Evolutionary conservation across 2,329 filamentous ascomycete species (phyloP).

Genomic region (Aspergillus carbonarius): DNA sequence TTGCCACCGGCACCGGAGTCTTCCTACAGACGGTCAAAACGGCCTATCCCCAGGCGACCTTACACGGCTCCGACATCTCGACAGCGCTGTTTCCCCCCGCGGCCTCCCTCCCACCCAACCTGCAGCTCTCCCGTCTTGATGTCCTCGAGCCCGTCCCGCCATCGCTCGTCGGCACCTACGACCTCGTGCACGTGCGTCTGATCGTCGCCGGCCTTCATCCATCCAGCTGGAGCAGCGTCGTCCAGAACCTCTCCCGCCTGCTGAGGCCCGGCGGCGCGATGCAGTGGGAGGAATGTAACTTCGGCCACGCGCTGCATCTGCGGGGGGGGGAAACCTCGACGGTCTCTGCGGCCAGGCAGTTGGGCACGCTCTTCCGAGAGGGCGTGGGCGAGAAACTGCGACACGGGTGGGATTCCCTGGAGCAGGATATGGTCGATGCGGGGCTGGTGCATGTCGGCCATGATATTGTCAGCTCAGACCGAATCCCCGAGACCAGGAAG

Average conservation of each 20-base stretch:
- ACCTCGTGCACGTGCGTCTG: background rate
- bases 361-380: background rate
- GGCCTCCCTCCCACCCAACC: background rate
- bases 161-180: background rate
- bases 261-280: conserved; percentile 15
- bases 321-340: background rate
- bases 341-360: background rate
- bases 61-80: background rate
- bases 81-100: background rate
- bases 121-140: background rate
- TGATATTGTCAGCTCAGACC: background rate
- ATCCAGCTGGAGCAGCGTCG: background rate
- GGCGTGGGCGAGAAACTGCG: background rate
- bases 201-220: background rate
- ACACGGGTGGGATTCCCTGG: background rate
- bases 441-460: background rate
- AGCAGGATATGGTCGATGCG: background rate
- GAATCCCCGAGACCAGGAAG: background rate
- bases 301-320: background rate
- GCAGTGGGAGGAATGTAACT: conserved; percentile 19
- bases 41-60: background rate
- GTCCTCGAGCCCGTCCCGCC: background rate
- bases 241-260: conserved; percentile 8
- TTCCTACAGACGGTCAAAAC: background rate
- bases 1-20: background rate